Evolutionary conservation across 306 rosid species (phyloP).

Genomic region (Lupinus albus): DNA sequence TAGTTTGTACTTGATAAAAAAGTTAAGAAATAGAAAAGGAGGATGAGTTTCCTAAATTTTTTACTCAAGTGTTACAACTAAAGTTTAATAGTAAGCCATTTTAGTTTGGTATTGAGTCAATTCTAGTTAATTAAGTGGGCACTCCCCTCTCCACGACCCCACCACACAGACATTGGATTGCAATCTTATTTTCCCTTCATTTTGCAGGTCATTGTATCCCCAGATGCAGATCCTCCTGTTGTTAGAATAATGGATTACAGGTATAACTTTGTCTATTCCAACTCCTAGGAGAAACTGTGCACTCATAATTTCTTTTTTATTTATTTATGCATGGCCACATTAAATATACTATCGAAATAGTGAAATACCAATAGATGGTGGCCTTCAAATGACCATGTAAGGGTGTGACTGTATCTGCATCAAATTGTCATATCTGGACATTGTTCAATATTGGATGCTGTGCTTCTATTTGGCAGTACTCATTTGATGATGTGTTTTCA

Average conservation of each 20-base stretch:
- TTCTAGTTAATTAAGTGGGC: conserved; percentile 14
- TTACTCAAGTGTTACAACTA: conserved; percentile 2
- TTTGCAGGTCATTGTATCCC: conserved; percentile 83
- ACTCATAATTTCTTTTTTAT: conserved; percentile 2
- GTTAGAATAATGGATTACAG: conserved; percentile 89
- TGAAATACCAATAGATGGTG: background rate
- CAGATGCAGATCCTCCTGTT: conserved; percentile 97
- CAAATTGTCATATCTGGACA: conserved; percentile 19
- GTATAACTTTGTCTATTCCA: conserved; percentile 42
- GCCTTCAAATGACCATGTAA: conserved; percentile 17
- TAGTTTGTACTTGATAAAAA: conserved; percentile 6
- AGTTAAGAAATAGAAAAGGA: background rate
- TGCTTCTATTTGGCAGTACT: conserved; percentile 12
- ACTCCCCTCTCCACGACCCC: background rate
- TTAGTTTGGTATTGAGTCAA: conserved; percentile 10
- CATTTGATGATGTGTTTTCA: too few relatives aligned
- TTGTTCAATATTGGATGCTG: background rate
- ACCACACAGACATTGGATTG: conserved; percentile 8
- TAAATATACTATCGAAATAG: conserved; percentile 1
- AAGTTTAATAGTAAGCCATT: conserved; percentile 17
- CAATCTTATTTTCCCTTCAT: conserved; percentile 7
- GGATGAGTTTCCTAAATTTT: conserved; percentile 13
- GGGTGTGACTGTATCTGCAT: background rate
- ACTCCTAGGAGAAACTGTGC: background rate
- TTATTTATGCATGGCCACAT: background rate